A percentile compares a stretch with the other conserved stretches of the same genome.
These are phyloP conservation scores for Glomus cerebriforme DNA, from an alignment of 192 early-diverging fungal species.

Conservation along the genomic window DNA sequence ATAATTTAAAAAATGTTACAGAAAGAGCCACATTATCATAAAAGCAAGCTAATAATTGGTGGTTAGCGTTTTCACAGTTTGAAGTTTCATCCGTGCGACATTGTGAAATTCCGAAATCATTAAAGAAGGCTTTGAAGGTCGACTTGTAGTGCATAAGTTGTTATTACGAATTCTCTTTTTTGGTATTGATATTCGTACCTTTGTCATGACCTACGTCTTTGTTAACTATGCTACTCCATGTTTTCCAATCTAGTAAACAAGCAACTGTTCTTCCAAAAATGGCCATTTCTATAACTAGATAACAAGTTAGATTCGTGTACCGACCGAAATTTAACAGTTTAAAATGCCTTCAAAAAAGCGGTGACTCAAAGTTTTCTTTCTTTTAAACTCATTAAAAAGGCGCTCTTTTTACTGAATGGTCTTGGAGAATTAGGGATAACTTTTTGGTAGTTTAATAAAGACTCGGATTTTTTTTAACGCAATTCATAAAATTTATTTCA, in stretches of 20 bases:
- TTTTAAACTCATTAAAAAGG: slow-evolving; percentile 2
- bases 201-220: neutral
- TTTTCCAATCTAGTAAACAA: slow-evolving; percentile 21
- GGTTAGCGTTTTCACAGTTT: neutral
- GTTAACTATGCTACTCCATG: neutral
- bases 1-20: neutral
- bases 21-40: too few relatives aligned
- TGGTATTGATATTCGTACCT: neutral
- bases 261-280: neutral
- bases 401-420: neutral
- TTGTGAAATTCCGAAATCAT: neutral
- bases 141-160: neutral
- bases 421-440: neutral
- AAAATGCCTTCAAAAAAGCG: neutral
- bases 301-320: slow-evolving; percentile 3
- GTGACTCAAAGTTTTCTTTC: neutral
- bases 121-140: neutral
- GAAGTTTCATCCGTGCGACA: neutral
- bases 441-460: slow-evolving; percentile 17
- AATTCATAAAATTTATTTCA: slow-evolving; percentile 5
- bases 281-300: neutral
- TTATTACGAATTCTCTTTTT: neutral
- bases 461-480: neutral
- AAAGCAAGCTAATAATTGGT: neutral
- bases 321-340: neutral